Conservation (phyloP, 306 rosid genomes). For the Mimosa pudica region DNA sequence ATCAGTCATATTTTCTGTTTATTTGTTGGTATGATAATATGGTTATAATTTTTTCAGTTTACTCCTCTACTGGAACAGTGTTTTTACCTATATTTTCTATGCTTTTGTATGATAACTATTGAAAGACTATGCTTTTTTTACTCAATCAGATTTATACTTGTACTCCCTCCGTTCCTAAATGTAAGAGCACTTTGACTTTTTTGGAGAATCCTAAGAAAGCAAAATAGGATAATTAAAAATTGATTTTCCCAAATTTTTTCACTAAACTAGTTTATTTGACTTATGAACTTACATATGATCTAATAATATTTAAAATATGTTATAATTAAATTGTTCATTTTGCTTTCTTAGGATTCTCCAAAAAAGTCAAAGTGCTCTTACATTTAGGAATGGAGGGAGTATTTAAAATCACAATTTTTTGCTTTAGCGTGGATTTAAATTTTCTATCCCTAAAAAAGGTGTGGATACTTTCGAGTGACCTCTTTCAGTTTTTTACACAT, state of each 20-base stretch:
- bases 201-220: too few relatives aligned
- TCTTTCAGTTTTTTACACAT: slow-evolving; percentile 23
- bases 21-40: background rate
- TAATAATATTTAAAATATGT: too few relatives aligned
- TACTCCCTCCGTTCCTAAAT: too few relatives aligned
- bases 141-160: background rate
- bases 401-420: background rate
- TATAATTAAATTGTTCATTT: too few relatives aligned
- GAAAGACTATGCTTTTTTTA: background rate
- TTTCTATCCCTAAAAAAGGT: background rate
- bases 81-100: slow-evolving; percentile 1
- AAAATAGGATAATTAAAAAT: too few relatives aligned
- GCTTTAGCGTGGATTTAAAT: background rate
- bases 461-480: background rate
- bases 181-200: too few relatives aligned
- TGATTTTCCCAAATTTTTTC: too few relatives aligned
- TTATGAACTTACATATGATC: too few relatives aligned
- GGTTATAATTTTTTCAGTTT: slow-evolving; percentile 22
- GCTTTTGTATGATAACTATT: slow-evolving; percentile 19
- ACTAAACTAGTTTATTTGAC: too few relatives aligned
- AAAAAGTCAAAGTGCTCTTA: too few relatives aligned
- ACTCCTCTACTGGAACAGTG: background rate
- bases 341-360: too few relatives aligned
- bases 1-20: background rate
- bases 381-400: too few relatives aligned